phyloP scores from a whole-genome alignment of 495 filamentous ascomycete species.

The Trypethelium eluteriae region DNA sequence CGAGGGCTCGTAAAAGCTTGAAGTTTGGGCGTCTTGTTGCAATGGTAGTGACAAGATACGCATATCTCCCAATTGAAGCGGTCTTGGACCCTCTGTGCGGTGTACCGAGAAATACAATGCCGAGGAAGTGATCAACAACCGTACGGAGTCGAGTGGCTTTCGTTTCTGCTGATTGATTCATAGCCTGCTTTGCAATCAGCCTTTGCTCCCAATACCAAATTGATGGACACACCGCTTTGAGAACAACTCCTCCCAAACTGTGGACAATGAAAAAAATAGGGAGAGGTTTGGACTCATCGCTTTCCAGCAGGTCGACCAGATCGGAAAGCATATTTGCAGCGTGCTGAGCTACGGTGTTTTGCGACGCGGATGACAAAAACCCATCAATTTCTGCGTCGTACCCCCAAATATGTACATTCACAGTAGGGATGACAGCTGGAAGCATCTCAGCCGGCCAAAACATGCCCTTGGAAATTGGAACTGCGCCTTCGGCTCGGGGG shows the following conservation, averaged over 20 bases:
- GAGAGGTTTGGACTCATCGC: neutral
- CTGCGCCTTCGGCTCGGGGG: neutral
- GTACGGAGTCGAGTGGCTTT: conserved; percentile 21
- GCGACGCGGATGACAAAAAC: conserved; percentile 9
- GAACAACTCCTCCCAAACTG: neutral
- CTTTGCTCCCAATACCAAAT: neutral
- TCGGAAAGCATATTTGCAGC: conserved; percentile 13
- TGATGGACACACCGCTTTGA: neutral
- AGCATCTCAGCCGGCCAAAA: conserved; percentile 7
- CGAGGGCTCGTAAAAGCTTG: conserved; percentile 12
- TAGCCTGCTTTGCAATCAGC: conserved; percentile 10
- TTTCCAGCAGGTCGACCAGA: conserved; percentile 4
- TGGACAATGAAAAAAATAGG: neutral
- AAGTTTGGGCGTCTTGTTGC: conserved; percentile 24
- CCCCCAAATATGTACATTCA: neutral
- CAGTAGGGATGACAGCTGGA: neutral
- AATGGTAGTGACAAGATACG: conserved; percentile 6
- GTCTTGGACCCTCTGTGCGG: conserved; percentile 8
- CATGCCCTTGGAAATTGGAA: neutral
- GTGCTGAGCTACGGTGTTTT: conserved; percentile 11
- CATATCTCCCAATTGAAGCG: conserved; percentile 10
- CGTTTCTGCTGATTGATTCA: conserved; percentile 22
- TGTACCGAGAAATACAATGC: conserved; percentile 4
- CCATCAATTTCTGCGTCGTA: conserved; percentile 13
- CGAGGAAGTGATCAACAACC: neutral